Base-by-base conservation (phyloP, 441 rosid genomes). In the Rhodomyrtus psidioides region DNA sequence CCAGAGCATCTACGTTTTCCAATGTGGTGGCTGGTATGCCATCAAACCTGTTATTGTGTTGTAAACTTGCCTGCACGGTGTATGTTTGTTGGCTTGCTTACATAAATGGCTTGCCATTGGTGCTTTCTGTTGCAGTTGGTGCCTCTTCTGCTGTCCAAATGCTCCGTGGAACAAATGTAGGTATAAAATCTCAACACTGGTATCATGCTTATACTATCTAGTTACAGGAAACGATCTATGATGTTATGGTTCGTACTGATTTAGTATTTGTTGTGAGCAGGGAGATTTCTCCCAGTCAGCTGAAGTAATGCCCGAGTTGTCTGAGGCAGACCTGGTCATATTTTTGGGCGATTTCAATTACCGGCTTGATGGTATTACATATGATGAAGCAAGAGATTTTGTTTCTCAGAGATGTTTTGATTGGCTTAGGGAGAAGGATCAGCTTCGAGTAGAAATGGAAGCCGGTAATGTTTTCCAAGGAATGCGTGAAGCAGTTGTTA, bases 351-450 rank as follows among this genome's bases (percentile, higher is more conserved):
- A 98, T 91, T 96, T 98, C 87, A 98, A 96, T 91, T 98, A 96
- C 89, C 89, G 99, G 82, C 99, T 98, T 82, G 97, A 94, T 83
- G 99, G 97, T 65, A 95, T 98, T 92, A 92, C 99, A 85, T 98
- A 95, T 82, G 99, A 98, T 88, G 99, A 98, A 93, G 99, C 99
- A 46, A 92, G 99, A 88, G 99, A 98, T 89, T 94, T 96, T 84
- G 99, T 98, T 84, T 98, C 99, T 23, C 99, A 96, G 90, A 95
- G 99, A 91, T 91, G 95, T 92, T 96, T 98, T 65, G 99, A 98
- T 88, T 96, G 99, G 99, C 99, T 96, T 85, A 91, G 99, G 91
- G 99, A 96, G 91, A 95, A 91, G 87, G 99, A 98, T 92, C 99
- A 98, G 91, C 98, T 96, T 82, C 90, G 98, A 84, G 96, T 94